Evolutionary conservation across 208 protist genomes (phyloP).

Genomic region (Trypanosoma theileri): DNA sequence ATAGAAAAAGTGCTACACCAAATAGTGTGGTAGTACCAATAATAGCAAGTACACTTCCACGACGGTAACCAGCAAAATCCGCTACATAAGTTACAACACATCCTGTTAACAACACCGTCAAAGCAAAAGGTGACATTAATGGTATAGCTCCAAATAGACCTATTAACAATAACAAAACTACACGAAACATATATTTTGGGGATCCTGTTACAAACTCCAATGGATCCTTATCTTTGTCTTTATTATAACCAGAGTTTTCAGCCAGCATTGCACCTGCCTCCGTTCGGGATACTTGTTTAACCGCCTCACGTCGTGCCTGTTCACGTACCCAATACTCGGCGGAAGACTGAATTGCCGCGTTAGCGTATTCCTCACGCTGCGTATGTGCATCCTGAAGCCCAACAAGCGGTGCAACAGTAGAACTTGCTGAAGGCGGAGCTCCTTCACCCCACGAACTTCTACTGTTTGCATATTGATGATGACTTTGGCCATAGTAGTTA

Average conservation of each 20-base stretch:
- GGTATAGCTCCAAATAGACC: slow-evolving; percentile 75
- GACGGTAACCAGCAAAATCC: slow-evolving; percentile 74
- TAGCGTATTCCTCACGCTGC: slow-evolving; percentile 46
- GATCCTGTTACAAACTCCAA: slow-evolving; percentile 35
- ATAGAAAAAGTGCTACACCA: slow-evolving; percentile 54
- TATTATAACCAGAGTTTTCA: not conserved
- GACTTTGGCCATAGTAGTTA: not conserved
- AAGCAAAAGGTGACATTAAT: slow-evolving; percentile 67
- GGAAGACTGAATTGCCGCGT: slow-evolving; percentile 40
- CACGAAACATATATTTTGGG: slow-evolving; percentile 29
- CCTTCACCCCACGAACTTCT: not conserved
- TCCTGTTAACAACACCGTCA: slow-evolving; percentile 64
- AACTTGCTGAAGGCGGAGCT: not conserved
- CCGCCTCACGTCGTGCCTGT: slow-evolving; percentile 30
- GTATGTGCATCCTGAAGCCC: slow-evolving; percentile 13
- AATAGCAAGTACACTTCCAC: slow-evolving; percentile 51
- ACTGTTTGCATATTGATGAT: not conserved
- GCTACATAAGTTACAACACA: slow-evolving; percentile 70
- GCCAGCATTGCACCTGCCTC: not conserved
- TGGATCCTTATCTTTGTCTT: not conserved
- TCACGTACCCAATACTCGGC: slow-evolving; percentile 50
- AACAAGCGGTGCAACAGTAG: not conserved
- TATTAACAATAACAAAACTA: slow-evolving; percentile 50
- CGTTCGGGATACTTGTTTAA: not conserved
- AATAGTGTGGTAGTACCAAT: slow-evolving; percentile 49